phyloP scores from a whole-genome alignment of 2,329 filamentous ascomycete species.

The Cryphonectria naterciae region DNA sequence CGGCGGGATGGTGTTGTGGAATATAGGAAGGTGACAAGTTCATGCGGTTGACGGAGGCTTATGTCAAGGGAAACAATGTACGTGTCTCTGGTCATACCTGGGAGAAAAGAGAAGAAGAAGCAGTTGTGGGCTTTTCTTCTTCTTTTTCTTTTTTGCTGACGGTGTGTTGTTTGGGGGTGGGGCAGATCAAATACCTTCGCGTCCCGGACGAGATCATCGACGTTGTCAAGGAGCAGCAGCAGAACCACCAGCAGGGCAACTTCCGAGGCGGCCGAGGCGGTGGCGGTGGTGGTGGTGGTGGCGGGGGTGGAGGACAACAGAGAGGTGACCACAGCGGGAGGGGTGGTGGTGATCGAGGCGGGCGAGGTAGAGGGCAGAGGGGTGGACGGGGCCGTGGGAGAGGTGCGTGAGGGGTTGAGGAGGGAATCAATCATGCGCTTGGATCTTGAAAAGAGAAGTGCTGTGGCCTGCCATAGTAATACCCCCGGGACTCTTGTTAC shows the following conservation, averaged over 20 bases:
- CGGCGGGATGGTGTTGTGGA: slow-evolving; percentile 12
- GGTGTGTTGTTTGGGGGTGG: not conserved
- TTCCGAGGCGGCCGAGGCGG: slow-evolving; percentile 68
- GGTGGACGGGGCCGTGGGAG: slow-evolving; percentile 22
- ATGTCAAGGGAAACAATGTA: slow-evolving; percentile 97
- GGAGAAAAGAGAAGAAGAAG: not conserved
- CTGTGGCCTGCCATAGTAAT: slow-evolving; percentile 16
- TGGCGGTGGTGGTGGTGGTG: slow-evolving; percentile 37
- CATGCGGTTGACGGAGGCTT: slow-evolving; percentile 87
- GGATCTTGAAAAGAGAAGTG: not conserved
- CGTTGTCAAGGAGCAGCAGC: slow-evolving; percentile 88
- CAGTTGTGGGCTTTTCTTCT: not conserved
- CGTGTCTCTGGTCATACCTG: slow-evolving; percentile 39
- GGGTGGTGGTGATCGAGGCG: slow-evolving; percentile 43
- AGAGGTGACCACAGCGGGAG: slow-evolving; percentile 63
- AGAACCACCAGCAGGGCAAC: slow-evolving; percentile 62
- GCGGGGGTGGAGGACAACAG: slow-evolving; percentile 37
- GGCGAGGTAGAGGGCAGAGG: slow-evolving; percentile 33
- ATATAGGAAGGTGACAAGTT: slow-evolving; percentile 87
- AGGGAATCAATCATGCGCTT: slow-evolving; percentile 8
- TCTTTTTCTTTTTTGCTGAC: not conserved
- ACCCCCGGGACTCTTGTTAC: slow-evolving; percentile 18
- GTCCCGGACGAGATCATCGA: slow-evolving; percentile 98
- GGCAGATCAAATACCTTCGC: slow-evolving; percentile 94
- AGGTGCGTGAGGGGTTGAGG: slow-evolving; percentile 27